Conservation (phyloP, 495 filamentous ascomycete species). For the Lophiostoma macrostomum region DNA sequence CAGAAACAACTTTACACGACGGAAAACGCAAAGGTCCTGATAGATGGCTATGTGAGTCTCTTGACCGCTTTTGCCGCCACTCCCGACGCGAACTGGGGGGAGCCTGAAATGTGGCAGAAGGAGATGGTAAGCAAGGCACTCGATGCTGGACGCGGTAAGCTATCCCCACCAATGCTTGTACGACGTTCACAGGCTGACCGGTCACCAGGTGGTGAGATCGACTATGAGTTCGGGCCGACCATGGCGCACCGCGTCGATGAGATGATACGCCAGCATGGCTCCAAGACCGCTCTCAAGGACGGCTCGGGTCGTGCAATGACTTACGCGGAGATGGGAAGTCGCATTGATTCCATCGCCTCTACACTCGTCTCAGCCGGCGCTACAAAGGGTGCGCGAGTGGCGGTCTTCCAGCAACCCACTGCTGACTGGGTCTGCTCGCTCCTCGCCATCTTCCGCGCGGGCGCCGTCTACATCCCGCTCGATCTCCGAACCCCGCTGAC, state of each 20-base stretch:
- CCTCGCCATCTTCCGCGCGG: neutral
- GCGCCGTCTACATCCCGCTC: neutral
- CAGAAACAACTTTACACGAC: neutral
- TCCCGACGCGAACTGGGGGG: no score
- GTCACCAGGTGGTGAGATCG: no score
- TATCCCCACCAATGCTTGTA: no score
- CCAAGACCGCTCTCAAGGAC: neutral
- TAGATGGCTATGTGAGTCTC: neutral
- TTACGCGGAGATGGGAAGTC: neutral
- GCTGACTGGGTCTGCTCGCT: conserved; percentile 3
- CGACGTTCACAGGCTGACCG: no score
- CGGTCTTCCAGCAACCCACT: neutral
- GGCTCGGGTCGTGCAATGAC: neutral
- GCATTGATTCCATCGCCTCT: neutral
- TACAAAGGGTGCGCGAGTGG: neutral
- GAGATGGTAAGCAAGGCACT: no score
- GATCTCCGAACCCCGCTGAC: neutral
- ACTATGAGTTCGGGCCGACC: no score
- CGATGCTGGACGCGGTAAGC: no score
- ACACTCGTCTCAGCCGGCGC: neutral
- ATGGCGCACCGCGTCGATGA: no score
- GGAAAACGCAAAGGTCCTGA: neutral
- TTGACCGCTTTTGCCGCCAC: no score
- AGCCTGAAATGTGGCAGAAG: no score
- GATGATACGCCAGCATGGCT: neutral